phyloP scores from a whole-genome alignment of 768 basidiomycete genomes.

The Lentinula edodes region DNA sequence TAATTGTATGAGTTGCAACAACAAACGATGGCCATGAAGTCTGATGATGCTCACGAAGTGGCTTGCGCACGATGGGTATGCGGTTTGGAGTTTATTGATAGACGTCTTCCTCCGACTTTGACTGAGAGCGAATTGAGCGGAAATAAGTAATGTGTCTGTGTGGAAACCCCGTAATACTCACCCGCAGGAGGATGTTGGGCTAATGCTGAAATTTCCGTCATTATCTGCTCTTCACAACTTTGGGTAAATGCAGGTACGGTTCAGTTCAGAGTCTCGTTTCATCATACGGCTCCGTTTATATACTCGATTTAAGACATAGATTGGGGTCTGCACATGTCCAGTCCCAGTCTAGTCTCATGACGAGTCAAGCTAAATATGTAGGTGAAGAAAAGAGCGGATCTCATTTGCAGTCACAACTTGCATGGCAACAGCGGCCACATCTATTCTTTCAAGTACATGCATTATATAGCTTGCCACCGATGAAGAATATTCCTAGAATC shows the following conservation, averaged over 20 bases:
- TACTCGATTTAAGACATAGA: no score
- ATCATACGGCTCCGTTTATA: no score
- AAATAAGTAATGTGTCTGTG: neutral
- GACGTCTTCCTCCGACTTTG: conserved; percentile 2
- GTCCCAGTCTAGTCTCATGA: no score
- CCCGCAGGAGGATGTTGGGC: neutral
- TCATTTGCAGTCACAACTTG: no score
- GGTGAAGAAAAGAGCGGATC: no score
- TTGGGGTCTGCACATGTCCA: no score
- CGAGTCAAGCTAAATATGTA: no score
- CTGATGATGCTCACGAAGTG: neutral
- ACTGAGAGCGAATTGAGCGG: neutral
- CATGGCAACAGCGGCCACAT: no score
- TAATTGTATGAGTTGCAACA: neutral
- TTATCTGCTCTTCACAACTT: no score
- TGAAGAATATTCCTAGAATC: neutral
- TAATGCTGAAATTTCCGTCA: neutral
- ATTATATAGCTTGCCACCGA: neutral
- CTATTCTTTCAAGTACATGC: neutral
- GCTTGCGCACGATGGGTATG: neutral
- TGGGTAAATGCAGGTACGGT: no score
- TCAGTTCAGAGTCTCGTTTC: no score
- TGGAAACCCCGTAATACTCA: neutral
- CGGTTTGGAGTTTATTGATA: neutral
- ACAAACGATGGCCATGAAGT: neutral